Evolutionary conservation across 2,329 filamentous ascomycete genomes (phyloP), one percentile per base, ranked within the genome.

Genomic region (Fusarium virguliforme): DNA sequence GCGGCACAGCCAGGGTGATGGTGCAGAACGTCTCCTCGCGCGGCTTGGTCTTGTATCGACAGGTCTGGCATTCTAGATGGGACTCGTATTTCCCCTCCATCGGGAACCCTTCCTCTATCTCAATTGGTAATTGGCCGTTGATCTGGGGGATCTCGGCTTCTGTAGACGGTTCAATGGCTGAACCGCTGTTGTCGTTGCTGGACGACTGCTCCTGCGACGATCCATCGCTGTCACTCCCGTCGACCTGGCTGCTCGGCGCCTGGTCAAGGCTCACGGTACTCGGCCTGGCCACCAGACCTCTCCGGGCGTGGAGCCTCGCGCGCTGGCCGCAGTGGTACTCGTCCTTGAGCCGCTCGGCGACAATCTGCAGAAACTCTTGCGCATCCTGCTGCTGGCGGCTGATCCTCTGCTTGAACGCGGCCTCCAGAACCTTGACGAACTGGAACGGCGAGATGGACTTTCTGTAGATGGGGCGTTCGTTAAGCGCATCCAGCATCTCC

Each of bases 301-400:
- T 73, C 72, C 78, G 80, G 53, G 89, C 89, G 64, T 88, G 85
- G 50, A 83, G 84, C 69, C 95, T 87, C 12, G 94, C 94, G 77
- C 92, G 89, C 75, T 89, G 87, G 1, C 94, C 94, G 4, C 94
- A 94, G 78, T 97, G 91, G 76, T 98, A 97, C 81, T 99, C 96
- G 77, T 99, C 96, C 76, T 94, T 94, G 62, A 99, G 85, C 58
- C 95, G 88, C 83, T 99, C 95, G 3, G 94, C 92, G 12, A 99
- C 92, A 55, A 98, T 91, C 82, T 99, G 96, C 62, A 99, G 83
- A 71, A 99, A 98, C 80, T 99, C 96, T 78, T 99, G 96, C 10
- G 96, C 96, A 83, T 99, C 96, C 81, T 99, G 96, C 81, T 99
- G 96, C 78, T 96, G 94, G 60, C 95, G 88, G 78, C 93, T 98